Evolutionary conservation across 192 early-diverging fungal species (phyloP), one percentile per base, ranked within the genome.

Genomic region (Funneliformis mosseae): DNA sequence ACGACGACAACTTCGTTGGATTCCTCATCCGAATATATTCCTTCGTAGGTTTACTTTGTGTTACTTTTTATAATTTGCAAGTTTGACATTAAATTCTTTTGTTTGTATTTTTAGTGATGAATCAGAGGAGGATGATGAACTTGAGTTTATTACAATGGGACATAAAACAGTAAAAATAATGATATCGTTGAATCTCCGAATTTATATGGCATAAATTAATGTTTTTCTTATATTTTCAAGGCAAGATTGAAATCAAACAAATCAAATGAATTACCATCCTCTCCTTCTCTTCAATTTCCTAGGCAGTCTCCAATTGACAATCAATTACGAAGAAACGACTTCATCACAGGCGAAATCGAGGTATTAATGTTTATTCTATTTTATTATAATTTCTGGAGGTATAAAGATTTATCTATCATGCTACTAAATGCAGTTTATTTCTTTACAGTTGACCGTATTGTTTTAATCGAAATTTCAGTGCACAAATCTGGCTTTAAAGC

Each of bases 11-110:
- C 42, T 43, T 43, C 42, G n/a, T 69, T 69, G 21, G 67, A 42
- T 71, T 83, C 55, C 78, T 76, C 66, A 33, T 77, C 42, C 74
- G 77, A 73, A 76, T 77, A 77, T 38, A 62, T 66, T 45, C 76
- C 42, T 27, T 42, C 61, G 61, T 77, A 66, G n/a, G 76, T 42
- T 66, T 77, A 64, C 23, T 42, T 45, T 42, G 9, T 77, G 9
- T 77, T 66, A 66, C 42, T 77, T 62, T 62, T 77, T 64, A 77
- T 64, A 45, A 77, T 64, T 64, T 77, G 62, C 38, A 66, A 77
- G 27, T 77, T 77, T 77, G 41, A 77, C 8, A 46, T 77, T 77
- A 77, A 77, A 62, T 77, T 77, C 76, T 62, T 77, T 62, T 50
- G 25, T 18, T 46, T 77, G 16, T 64, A 77, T 43, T 62, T 7